Base-by-base conservation (phyloP, 2,329 filamentous ascomycete species). In the Leptosphaerulina australis region DNA sequence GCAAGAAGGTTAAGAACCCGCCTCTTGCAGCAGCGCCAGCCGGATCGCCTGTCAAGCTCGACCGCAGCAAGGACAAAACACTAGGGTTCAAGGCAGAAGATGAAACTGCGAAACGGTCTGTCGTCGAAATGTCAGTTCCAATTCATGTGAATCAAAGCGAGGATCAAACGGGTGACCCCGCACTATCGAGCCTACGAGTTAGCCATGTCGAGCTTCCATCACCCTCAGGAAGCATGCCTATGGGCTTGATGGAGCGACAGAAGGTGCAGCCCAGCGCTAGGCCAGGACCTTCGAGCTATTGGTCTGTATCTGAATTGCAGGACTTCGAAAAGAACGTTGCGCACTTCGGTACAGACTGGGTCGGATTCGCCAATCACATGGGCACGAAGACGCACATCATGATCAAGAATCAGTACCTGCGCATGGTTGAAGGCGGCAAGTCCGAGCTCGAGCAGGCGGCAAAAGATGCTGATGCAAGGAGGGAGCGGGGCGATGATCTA, bases 331-430 rank as follows among this genome's bases (percentile, higher is more conserved):
- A 80, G 47, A 79, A 91, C 50, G 78, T 94, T 36, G 81, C 79
- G 40, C 82, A 90, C 45, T 93, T 91, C 74, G 90, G 90, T 50
- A 90, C 87, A 12, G 88, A 94, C 68, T 94, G 88, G 83, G 77
- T 77, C 38, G 83, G 82, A 4, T 93, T 93, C 71, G 87, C 90
- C 30, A 79, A 79, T 41, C 85, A 90, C 62, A 91, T 94, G 87
- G 86, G 87, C 39, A 90, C 88, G 4, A 93, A 93, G 74, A 93
- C 90, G 14, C 82, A 87, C 47, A 88, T 88, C n/a, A 94, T 94
- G 90, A 90, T 68, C 41, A 80, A 79, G 63, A 81, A 81, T 63
- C 75, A 80, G 58, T 81, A 77, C 50, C 61, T 75, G 40, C 76
- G 78, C 43, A 69, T 76, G 39, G 67, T 78, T 10, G 76, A 78